These are phyloP conservation scores for Lactarius deliciosus DNA, from an alignment of 768 basidiomycete genomes.

Conservation along the genomic window DNA sequence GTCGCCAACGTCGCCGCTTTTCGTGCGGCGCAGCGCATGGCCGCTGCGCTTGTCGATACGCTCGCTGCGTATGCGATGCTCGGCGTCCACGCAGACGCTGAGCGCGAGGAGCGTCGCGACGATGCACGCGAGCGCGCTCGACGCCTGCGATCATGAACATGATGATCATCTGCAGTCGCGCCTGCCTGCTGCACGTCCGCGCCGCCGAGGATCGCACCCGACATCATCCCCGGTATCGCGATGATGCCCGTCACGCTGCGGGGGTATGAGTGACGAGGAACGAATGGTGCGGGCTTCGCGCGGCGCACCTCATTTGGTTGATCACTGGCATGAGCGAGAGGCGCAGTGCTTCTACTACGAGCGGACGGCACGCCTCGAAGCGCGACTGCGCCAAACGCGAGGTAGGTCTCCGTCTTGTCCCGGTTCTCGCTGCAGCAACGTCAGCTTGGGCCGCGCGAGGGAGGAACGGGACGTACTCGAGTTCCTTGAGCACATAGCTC, in stretches of 20 bases:
- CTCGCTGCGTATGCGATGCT: conserved; percentile 64
- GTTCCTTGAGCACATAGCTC: conserved; percentile 69
- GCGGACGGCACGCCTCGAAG: conserved; percentile 78
- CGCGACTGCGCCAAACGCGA: conserved; percentile 85
- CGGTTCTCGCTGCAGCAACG: conserved; percentile 59
- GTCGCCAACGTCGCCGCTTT: neutral
- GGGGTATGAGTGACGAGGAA: neutral
- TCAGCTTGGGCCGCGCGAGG: conserved; percentile 1
- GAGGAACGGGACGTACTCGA: conserved; percentile 53
- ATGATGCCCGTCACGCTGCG: conserved; percentile 71
- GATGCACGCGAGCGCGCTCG: conserved; percentile 69
- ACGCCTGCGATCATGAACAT: conserved; percentile 91
- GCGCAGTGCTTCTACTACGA: conserved; percentile 75
- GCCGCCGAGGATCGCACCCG: conserved; percentile 85
- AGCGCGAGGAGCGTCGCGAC: conserved; percentile 61
- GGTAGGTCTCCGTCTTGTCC: conserved; percentile 83
- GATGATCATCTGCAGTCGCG: conserved; percentile 87
- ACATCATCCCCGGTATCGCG: conserved; percentile 90
- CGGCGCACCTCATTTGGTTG: conserved; percentile 75
- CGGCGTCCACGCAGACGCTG: conserved; percentile 60
- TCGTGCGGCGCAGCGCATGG: conserved; percentile 19
- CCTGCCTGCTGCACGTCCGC: conserved; percentile 83
- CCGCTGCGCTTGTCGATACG: conserved; percentile 45
- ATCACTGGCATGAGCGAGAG: conserved; percentile 78
- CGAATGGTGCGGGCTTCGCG: neutral